phyloP scores from a whole-genome alignment of 164 flowering plant genomes.

The Sextonia rubra region DNA sequence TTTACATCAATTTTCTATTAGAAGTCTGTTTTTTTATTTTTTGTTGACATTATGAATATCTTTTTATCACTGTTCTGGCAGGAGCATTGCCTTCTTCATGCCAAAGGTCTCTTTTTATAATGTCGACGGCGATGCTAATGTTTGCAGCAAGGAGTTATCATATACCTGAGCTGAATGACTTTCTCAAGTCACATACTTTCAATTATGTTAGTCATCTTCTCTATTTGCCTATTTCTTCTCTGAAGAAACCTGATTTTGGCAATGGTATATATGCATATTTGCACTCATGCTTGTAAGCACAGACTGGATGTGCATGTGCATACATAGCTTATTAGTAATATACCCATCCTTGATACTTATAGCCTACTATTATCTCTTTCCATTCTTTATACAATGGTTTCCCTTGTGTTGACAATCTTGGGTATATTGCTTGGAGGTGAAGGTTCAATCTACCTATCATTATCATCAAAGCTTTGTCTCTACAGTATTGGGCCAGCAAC shows the following conservation, averaged over 20 bases:
- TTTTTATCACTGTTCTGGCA: constrained; percentile 21
- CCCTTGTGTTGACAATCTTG: neutral
- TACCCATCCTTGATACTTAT: no score
- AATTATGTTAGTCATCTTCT: constrained; percentile 50
- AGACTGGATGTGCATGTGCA: no score
- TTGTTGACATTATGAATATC: neutral
- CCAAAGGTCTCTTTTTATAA: constrained; percentile 51
- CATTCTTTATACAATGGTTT: neutral
- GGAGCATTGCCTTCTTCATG: constrained; percentile 55
- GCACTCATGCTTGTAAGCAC: no score
- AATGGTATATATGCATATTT: neutral
- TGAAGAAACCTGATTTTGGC: neutral
- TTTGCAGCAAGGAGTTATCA: constrained; percentile 71
- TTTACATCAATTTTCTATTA: no score
- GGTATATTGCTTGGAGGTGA: no score
- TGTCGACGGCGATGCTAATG: constrained; percentile 71
- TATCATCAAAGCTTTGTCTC: no score
- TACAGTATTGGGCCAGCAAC: no score
- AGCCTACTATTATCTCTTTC: no score
- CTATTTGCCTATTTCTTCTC: neutral
- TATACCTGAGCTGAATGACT: constrained; percentile 41
- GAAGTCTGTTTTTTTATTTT: neutral
- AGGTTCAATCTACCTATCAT: no score
- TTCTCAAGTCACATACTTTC: constrained; percentile 46
- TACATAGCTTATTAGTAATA: no score